A percentile compares a stretch with the other conserved stretches of the same genome.
Evolutionary conservation across 2,329 filamentous ascomycete genomes (phyloP).

Genomic region (Diplodia sapinea): DNA sequence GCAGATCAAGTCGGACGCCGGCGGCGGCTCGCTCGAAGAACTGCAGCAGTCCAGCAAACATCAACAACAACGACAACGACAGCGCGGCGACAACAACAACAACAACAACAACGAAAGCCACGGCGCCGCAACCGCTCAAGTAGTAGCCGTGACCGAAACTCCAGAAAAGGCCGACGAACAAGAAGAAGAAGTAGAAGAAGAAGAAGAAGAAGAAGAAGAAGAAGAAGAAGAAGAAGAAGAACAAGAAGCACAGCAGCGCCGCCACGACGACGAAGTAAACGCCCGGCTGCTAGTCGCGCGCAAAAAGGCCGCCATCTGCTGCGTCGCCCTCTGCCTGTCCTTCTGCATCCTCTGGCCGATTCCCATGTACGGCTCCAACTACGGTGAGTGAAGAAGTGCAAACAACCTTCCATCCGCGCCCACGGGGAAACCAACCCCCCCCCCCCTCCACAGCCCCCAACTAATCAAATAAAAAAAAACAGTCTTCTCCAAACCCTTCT

Average conservation of each 20-base stretch:
- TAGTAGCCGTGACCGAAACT: neutral
- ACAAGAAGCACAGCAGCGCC: neutral
- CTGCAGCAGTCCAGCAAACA: neutral
- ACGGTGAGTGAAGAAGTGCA: slow-evolving; percentile 41
- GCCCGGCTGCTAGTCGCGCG: slow-evolving; percentile 16
- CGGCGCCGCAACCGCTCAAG: slow-evolving; percentile 8
- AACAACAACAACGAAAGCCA: neutral
- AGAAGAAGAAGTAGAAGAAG: too few species aligned
- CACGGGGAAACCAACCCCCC: too few species aligned
- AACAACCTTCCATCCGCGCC: neutral
- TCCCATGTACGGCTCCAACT: slow-evolving; percentile 60
- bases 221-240: too few species aligned
- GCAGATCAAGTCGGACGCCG: slow-evolving; percentile 27
- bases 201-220: too few species aligned
- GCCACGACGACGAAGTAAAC: slow-evolving; percentile 2
- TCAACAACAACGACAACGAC: too few species aligned
- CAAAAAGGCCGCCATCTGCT: slow-evolving; percentile 23
- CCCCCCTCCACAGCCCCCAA: too few species aligned
- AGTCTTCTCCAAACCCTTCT: slow-evolving; percentile 31
- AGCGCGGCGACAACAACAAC: too few species aligned
- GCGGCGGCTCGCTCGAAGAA: slow-evolving; percentile 25
- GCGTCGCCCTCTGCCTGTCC: slow-evolving; percentile 16
- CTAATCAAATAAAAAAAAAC: neutral
- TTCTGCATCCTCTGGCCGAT: slow-evolving; percentile 56
- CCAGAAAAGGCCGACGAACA: neutral